Percentiles rank a stretch among this genome's conserved stretches.
Evolutionary conservation across 805 yeast genomes (phyloP).

Genomic region (Maudiozyma saulgeensis): DNA sequence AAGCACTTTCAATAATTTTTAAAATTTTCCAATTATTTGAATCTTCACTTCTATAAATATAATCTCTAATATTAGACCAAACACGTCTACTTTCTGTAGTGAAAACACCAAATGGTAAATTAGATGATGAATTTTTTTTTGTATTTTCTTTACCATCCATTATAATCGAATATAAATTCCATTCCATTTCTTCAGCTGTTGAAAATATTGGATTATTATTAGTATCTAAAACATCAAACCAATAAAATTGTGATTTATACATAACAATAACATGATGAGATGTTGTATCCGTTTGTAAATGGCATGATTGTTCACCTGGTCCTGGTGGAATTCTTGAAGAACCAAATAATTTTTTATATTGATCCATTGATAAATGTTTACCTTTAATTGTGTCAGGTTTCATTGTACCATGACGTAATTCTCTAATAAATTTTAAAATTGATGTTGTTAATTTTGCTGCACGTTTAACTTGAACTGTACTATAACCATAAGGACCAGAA

Average conservation of each 20-base stretch:
- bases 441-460: slow-evolving; percentile 75
- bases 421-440: slow-evolving; percentile 69
- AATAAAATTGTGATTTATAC: slow-evolving; percentile 81
- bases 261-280: slow-evolving; percentile 76
- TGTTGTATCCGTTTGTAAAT: slow-evolving; percentile 68
- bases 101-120: slow-evolving; percentile 69
- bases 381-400: slow-evolving; percentile 60
- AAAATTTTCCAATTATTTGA: slow-evolving; percentile 59
- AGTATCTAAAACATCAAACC: slow-evolving; percentile 85
- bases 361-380: slow-evolving; percentile 79
- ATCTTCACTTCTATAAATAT: slow-evolving; percentile 36
- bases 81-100: slow-evolving; percentile 83
- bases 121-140: neutral
- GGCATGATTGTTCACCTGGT: slow-evolving; percentile 50
- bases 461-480: slow-evolving; percentile 52
- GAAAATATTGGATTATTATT: slow-evolving; percentile 56
- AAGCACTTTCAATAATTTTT: slow-evolving; percentile 67
- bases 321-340: slow-evolving; percentile 78
- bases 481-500: slow-evolving; percentile 28
- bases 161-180: slow-evolving; percentile 66
- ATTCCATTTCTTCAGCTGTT: slow-evolving; percentile 62
- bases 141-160: slow-evolving; percentile 45
- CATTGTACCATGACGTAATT: slow-evolving; percentile 63
- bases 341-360: slow-evolving; percentile 78
- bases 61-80: slow-evolving; percentile 71